These are phyloP conservation scores for Fraxinus americana DNA, from an alignment of 257 asterid genomes.

Conservation along the genomic window DNA sequence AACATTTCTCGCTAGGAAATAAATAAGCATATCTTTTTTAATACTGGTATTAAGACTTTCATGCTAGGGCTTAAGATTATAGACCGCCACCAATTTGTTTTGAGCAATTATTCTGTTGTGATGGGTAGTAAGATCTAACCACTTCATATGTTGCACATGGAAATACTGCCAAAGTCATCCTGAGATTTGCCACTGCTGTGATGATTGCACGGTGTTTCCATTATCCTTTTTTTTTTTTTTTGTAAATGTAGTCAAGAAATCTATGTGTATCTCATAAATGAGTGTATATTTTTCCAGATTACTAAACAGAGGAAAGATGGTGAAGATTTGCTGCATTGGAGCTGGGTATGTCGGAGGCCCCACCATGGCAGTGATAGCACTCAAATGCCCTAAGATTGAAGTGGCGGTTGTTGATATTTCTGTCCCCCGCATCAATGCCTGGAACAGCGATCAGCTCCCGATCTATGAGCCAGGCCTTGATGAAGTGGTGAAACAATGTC, in stretches of 20 bases:
- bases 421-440: conserved; percentile 77
- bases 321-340: conserved; percentile 96
- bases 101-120: too few relatives aligned
- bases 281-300: conserved; percentile 34
- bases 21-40: too few relatives aligned
- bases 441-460: conserved; percentile 94
- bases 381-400: conserved; percentile 75
- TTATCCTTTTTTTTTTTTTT: neutral
- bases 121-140: too few relatives aligned
- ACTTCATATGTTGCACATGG: too few relatives aligned
- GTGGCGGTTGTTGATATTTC: conserved; percentile 93
- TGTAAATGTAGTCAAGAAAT: conserved; percentile 6
- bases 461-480: conserved; percentile 98
- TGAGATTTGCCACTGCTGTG: neutral
- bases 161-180: neutral
- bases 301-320: conserved; percentile 53
- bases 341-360: conserved; percentile 96
- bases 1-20: neutral
- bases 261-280: neutral
- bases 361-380: conserved; percentile 96
- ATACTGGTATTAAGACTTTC: neutral
- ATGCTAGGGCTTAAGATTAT: neutral
- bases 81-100: too few relatives aligned
- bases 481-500: conserved; percentile 84
- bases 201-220: neutral